Evolutionary conservation across 805 yeast genomes (phyloP), one percentile per base, ranked within the genome.

Genomic region (Spathaspora boniae): DNA sequence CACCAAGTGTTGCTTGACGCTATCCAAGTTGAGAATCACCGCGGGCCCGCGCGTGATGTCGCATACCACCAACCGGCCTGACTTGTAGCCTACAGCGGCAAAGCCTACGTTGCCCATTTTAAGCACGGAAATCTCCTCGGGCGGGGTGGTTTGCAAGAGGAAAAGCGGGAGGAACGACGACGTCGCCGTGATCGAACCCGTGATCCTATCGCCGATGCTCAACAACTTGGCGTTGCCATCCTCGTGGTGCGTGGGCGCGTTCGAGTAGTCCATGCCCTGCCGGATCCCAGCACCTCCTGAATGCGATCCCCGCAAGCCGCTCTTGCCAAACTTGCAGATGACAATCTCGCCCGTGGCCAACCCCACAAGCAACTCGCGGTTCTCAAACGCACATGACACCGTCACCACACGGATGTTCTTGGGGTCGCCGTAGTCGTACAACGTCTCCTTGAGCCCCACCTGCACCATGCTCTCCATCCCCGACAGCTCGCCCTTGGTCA

Each of bases 1-100:
- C 1, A 64, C 62, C 4, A 66, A 45, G 30, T 54, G 55, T 15
- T 52, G 42, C 9, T 47, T 37, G 9, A 65, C 43, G 4, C 47
- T 40, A 5, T 50, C 60, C 7, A 62, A 67, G 33, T 72, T 66
- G 40, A 62, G 65, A 18, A 84, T 80, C 5, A 80, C 58, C 0
- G 86, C 87, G 0, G 89, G 89, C 2, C 85, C 85, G 40, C 96
- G 70, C 37, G 85, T 68, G 16, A 64, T 52, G 59, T 91, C 97
- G 40, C 89, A 62, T 0, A 91, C 78, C 2, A 82, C 59, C 12
- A 91, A 42, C 23, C 77, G 70, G n/a, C 98, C 97, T 9, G 80
- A 72, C 30, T 72, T 72, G 54, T 83, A 87, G 1, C 85, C 95
- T 27, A 86, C 65, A 0, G 84, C 93, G 6, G 83, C 85, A 62